Base-by-base conservation (phyloP, 2,329 filamentous ascomycete species). In the Scedosporium dehoogii region DNA sequence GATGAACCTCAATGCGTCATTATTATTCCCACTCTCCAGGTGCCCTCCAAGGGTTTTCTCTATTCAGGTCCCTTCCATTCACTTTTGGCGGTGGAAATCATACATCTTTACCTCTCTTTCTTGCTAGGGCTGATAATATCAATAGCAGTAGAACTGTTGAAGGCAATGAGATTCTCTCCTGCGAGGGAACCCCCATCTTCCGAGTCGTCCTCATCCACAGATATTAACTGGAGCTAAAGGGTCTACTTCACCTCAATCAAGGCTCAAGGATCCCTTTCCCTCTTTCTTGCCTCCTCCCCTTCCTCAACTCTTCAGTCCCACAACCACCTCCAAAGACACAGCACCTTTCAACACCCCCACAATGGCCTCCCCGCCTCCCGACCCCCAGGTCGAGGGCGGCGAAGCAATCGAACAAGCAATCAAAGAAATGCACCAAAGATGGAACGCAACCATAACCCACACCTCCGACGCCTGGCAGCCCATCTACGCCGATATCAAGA, bases 401-500 rank as follows among this genome's bases (percentile, higher is more conserved):
- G 18, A 25, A 33, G 29, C 29, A 33, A 33, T 33, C 29, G 6
- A 9, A 7, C 7, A 33, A 33, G 29, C 29, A 33, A 6, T 9
- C 29, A 2, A 33, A 23, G 10, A 12, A 12, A 12, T 38, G 2
- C 9, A 10, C 33, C 3, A 25, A 29, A 33, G 58, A 48, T 48
- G 58, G 58, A 12, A 59, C n/a, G 38, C 23, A 25, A 12, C 23
- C 41, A n/a, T 59, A 59, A 29, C 58, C 18, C 41, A 41, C 18
- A 33, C n/a, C 51, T 29, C 51, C 4, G 2, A 4, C 21, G 12
- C 21, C 23, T 56, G 51, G 51, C 18, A 56, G 23, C n/a, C 6
- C 69, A 70, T 69, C 71, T 69, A 61, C 63, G 65, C 65, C 63
- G 65, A 68, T 14, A 78, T 78, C 60, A 63, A 63, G 1, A 48